Evolutionary conservation across 75 land plant species (phyloP), one percentile per base, ranked within the genome.

Genomic region (Azolla pinnata): DNA sequence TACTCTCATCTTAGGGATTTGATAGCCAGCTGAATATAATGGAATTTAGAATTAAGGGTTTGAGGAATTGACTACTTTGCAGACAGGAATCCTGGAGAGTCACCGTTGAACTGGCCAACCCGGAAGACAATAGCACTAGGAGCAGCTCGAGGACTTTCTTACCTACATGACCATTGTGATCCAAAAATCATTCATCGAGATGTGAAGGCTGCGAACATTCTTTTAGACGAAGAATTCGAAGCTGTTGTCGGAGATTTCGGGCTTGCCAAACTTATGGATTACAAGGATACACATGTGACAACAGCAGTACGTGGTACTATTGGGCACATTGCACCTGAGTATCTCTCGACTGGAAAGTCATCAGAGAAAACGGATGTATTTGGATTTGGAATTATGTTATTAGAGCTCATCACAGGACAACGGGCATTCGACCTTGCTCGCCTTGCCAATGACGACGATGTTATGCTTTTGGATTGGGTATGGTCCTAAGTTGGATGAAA

Each of bases 221-320:
- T 85, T 31, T 50, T 85, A 68, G 89, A 85, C 66, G 89, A 85
- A 57, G 83, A 81, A 59, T 85, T 79, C 69, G 89, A 86, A 65
- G 89, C 89, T 21, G 89, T 85, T 44, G 89, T 85, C 46, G 90
- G 90, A n/a, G 90, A 86, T 69, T 88, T 88, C 65, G 92, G 92
- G 10, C 66, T 88, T 33, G 92, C 92, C 17, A 88, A 85, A 63
- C 83, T 88, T 8, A 88, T 88, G 92, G 89, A 82, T 40, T 85
- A 85, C 54, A 88, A 81, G 57, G 88, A 84, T 52, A 85, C 89
- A 7, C 89, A 85, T 66, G 89, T 85, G 12, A 85, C 89, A 25
- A 85, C 89, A 19, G 86, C 86, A 62, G 89, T 85, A 17, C 86
- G 89, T 34, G 89, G 89, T 33, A 85, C 89, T 14, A 85, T 85